Base-by-base conservation (phyloP, 1,284 basidiomycete genomes). In the Naganishia sp. region DNA sequence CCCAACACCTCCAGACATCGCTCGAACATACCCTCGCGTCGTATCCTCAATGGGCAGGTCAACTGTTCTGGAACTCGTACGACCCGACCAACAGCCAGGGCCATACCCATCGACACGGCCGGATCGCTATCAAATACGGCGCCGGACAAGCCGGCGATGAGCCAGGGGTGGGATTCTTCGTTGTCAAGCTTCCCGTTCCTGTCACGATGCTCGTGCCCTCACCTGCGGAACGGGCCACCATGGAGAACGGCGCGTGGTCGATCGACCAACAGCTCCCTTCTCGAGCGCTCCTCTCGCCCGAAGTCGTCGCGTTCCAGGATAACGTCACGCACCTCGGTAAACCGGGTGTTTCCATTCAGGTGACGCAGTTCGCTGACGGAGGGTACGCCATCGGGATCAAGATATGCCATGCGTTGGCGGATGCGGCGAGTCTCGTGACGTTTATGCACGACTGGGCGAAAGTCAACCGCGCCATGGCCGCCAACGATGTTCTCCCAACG, bases 21-120 rank as follows among this genome's bases (percentile, higher is more conserved):
- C 72, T 82, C 7, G 63, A 65, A n/a, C 50, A 55, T 16, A 77
- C 77, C 5, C 71, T 82, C 48, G 68, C 73, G 53, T 68, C 70
- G 1, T 83, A 82, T 68, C 80, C 82, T 1, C 80, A 81, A 48
- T 81, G 78, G 75, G 70, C 76, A 1, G 82, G 81, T 0, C 79
- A 79, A 50, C 72, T 82, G 25, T 75, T 74, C 4, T 78, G 76
- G 71, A 59, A 69, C 6, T 45, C 65, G 0, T 78, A 76, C 68
- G 70, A 77, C 33, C 71, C 72, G 46, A 55, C 28, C 2, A 15
- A 43, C 18, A 16, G 31, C 31, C 18, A 31, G 7, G 64, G 63
- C 2, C 79, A 82, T 66, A 78, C 76, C 0, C 65, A 74, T 44
- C 79, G 81, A 6, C 79, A 75, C 39, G 77, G 77, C 16, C 80